Evolutionary conservation across 2,329 filamentous ascomycete genomes (phyloP).

Genomic region (Bipolaris sorokiniana): DNA sequence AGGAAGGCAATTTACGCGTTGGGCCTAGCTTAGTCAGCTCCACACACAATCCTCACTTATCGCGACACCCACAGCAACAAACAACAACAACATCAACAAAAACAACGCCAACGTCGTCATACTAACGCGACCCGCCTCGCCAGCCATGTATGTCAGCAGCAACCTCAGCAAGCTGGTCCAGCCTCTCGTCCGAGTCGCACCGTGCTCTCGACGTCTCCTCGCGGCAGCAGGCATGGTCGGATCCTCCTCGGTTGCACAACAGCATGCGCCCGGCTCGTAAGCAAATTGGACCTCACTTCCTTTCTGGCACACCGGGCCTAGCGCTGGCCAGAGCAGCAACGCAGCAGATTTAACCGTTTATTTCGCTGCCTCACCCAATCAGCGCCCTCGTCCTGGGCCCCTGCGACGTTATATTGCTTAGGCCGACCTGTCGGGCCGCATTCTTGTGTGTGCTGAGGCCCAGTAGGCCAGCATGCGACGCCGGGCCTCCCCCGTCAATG

Average conservation of each 20-base stretch:
- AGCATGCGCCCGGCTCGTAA: constrained; percentile 25
- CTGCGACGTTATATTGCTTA: constrained; percentile 43
- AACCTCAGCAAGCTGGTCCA: not conserved
- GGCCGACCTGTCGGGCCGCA: constrained; percentile 39
- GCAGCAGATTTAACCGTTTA: constrained; percentile 46
- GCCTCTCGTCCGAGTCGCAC: not conserved
- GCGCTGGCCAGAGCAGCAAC: constrained; percentile 23
- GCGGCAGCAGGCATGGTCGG: constrained; percentile 10
- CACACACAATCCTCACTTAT: not conserved
- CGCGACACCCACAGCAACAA: not conserved
- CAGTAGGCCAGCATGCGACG: constrained; percentile 33
- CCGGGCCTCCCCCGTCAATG: constrained; percentile 29
- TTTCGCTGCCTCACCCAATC: constrained; percentile 37
- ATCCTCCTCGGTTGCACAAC: constrained; percentile 28
- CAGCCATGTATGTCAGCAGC: not conserved
- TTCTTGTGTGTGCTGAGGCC: constrained; percentile 28
- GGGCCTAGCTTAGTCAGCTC: not conserved
- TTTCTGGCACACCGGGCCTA: constrained; percentile 24
- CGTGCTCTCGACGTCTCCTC: not conserved
- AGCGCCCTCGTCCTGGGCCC: constrained; percentile 21
- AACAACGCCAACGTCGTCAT: not conserved
- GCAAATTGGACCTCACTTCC: constrained; percentile 31
- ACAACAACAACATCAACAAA: not conserved
- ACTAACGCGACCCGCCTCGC: too few species aligned
- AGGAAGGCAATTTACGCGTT: not conserved